Percentiles rank a stretch among this genome's conserved stretches.
Evolutionary conservation across 208 protist species (phyloP).

Genomic region (Entamoeba invadens): DNA sequence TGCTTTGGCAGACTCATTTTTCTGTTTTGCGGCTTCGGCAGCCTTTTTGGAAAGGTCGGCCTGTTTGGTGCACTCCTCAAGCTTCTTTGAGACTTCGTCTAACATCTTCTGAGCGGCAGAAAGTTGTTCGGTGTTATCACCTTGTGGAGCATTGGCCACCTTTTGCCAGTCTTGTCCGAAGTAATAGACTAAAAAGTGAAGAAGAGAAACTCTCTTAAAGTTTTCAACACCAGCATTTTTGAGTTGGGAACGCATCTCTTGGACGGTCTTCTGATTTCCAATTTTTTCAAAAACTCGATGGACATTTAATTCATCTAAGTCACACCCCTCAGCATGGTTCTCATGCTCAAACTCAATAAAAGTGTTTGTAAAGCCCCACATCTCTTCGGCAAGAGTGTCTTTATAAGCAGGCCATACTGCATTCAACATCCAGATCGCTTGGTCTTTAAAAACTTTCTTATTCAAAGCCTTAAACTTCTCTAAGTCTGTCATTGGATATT

Average conservation of each 20-base stretch:
- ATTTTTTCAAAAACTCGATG: not conserved
- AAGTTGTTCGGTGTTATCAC: not conserved
- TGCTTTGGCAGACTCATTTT: not conserved
- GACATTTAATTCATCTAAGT: slow-evolving; percentile 1
- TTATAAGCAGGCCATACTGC: not conserved
- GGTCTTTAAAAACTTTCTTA: not conserved
- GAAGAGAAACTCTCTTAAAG: not conserved
- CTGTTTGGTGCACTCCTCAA: not conserved
- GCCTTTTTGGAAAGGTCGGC: not conserved
- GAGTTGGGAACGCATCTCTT: not conserved
- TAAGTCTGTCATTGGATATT: too few relatives aligned
- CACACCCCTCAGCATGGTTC: not conserved
- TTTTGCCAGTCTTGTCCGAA: not conserved
- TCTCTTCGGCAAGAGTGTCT: not conserved
- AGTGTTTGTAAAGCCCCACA: not conserved
- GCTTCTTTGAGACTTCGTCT: not conserved
- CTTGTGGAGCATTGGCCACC: not conserved
- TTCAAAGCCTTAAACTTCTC: not conserved
- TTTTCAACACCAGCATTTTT: not conserved
- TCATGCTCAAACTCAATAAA: not conserved
- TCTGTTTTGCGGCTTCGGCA: too few relatives aligned
- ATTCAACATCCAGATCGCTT: slow-evolving; percentile 3
- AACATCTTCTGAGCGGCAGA: not conserved
- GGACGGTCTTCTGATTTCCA: not conserved
- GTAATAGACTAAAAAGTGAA: not conserved